A percentile compares a stretch with the other conserved stretches of the same genome.
Conservation (phyloP, 2,329 filamentous ascomycete genomes). For the Colletotrichum salicis region DNA sequence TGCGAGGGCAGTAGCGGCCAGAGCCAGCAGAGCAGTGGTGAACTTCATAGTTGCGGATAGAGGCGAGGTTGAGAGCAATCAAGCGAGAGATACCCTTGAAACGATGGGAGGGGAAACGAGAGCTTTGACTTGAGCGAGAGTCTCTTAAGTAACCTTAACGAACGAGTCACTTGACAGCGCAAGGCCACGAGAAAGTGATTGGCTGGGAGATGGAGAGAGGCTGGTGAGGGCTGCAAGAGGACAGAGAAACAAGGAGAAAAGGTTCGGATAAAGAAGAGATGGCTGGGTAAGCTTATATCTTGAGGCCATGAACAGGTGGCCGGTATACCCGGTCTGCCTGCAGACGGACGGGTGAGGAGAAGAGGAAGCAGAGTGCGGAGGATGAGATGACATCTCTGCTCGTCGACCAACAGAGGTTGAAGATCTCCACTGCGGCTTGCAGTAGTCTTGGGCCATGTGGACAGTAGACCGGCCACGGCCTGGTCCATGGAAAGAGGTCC, state of each 20-base stretch:
- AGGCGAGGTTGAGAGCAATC: neutral
- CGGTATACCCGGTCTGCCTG: neutral
- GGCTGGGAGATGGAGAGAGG: slow-evolving; percentile 28
- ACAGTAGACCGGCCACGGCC: slow-evolving; percentile 9
- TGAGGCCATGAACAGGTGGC: neutral
- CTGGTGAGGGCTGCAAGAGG: slow-evolving; percentile 26
- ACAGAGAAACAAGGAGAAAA: slow-evolving; percentile 4
- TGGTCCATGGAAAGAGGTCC: neutral
- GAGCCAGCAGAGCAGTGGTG: slow-evolving; percentile 25
- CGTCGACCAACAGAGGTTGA: slow-evolving; percentile 19
- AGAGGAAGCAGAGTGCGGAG: slow-evolving; percentile 7
- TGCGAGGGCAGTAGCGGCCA: slow-evolving; percentile 28
- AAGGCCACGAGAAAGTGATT: slow-evolving; percentile 28
- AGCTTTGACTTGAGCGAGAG: slow-evolving; percentile 30
- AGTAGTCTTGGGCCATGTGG: slow-evolving; percentile 31
- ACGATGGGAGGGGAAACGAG: slow-evolving; percentile 20
- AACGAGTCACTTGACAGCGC: slow-evolving; percentile 34
- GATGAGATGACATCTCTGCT: slow-evolving; percentile 32
- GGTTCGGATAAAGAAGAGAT: slow-evolving; percentile 15
- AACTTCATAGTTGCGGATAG: slow-evolving; percentile 31
- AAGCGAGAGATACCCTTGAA: slow-evolving; percentile 22
- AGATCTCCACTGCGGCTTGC: slow-evolving; percentile 33
- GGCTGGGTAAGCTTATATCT: slow-evolving; percentile 35
- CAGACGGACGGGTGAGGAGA: neutral
- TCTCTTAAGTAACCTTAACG: slow-evolving; percentile 38